Evolutionary conservation across 1,139 yeast genomes (phyloP).

Genomic region (Taphrina sp.): DNA sequence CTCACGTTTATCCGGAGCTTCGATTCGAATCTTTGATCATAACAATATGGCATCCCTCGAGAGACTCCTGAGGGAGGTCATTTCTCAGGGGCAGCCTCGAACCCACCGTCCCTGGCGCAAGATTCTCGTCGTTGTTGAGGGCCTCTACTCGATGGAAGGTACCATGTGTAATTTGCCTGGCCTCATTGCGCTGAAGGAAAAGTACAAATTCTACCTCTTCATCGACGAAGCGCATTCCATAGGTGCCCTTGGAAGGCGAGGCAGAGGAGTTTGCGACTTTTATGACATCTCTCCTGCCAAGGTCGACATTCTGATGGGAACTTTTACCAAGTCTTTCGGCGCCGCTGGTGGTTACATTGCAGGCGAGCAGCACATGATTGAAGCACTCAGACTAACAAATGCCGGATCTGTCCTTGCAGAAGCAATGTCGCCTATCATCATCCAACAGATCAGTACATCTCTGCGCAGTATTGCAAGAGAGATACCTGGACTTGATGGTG

Average conservation of each 20-base stretch:
- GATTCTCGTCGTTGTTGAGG: constrained; percentile 90
- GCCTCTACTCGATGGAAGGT: constrained; percentile 97
- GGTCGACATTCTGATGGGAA: constrained; percentile 92
- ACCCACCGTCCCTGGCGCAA: constrained; percentile 97
- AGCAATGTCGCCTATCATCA: constrained; percentile 83
- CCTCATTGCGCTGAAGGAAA: constrained; percentile 69
- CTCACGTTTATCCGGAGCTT: constrained; percentile 86
- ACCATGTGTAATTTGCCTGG: constrained; percentile 83
- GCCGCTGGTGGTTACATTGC: constrained; percentile 98
- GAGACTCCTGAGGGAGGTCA: constrained; percentile 74
- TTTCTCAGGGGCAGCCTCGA: constrained; percentile 94
- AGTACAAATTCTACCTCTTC: constrained; percentile 83
- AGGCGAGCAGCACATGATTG: constrained; percentile 65
- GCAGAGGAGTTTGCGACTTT: constrained; percentile 93
- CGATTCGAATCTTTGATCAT: constrained; percentile 88
- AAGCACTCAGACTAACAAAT: constrained; percentile 68
- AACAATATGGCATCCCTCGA: constrained; percentile 77
- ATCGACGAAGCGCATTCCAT: constrained; percentile 98
- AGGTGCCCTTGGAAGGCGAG: constrained; percentile 93
- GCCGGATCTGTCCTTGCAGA: constrained; percentile 78
- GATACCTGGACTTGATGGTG: constrained; percentile 87
- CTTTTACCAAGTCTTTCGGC: constrained; percentile 95
- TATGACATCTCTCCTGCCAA: constrained; percentile 72
- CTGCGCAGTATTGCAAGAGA: constrained; percentile 76
- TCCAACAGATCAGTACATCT: constrained; percentile 82